phyloP scores from a whole-genome alignment of 2,329 filamentous ascomycete species.

The Aquanectria penicillioides region DNA sequence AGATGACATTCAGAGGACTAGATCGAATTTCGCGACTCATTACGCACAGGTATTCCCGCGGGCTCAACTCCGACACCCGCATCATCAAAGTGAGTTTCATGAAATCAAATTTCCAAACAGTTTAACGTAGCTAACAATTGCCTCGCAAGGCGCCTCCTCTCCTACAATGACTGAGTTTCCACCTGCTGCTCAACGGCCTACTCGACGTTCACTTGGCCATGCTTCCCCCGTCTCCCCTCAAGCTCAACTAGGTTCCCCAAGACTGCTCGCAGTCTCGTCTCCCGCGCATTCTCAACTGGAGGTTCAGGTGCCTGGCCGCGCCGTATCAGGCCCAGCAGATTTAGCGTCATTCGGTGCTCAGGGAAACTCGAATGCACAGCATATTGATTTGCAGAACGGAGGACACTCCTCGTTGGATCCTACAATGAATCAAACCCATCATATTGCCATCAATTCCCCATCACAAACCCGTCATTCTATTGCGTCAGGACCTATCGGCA shows the following conservation, averaged over 20 bases:
- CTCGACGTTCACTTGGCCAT: slow-evolving; percentile 16
- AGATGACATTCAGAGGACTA: slow-evolving; percentile 20
- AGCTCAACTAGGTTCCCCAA: slow-evolving; percentile 3
- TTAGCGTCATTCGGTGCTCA: not conserved
- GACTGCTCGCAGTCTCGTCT: slow-evolving; percentile 2
- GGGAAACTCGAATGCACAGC: not conserved
- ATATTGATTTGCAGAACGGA: not conserved
- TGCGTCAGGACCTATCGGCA: too few relatives aligned
- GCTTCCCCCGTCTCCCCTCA: slow-evolving; percentile 15
- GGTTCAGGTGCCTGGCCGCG: not conserved
- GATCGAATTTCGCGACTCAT: slow-evolving; percentile 16
- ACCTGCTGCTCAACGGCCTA: slow-evolving; percentile 14
- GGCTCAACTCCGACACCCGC: slow-evolving; percentile 7
- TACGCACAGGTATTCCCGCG: slow-evolving; percentile 24
- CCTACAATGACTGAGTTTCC: slow-evolving; percentile 16
- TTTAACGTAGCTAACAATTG: too few relatives aligned
- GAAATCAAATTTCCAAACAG: too few relatives aligned
- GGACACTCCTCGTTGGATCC: not conserved
- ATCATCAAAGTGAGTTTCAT: slow-evolving; percentile 25
- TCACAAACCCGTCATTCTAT: too few relatives aligned
- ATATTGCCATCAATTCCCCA: not conserved
- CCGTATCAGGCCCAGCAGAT: not conserved
- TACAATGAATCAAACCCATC: not conserved
- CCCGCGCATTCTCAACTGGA: slow-evolving; percentile 23
- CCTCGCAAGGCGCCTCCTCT: slow-evolving; percentile 20